Conservation (phyloP, 306 rosid genomes). For the Abrus precatorius region DNA sequence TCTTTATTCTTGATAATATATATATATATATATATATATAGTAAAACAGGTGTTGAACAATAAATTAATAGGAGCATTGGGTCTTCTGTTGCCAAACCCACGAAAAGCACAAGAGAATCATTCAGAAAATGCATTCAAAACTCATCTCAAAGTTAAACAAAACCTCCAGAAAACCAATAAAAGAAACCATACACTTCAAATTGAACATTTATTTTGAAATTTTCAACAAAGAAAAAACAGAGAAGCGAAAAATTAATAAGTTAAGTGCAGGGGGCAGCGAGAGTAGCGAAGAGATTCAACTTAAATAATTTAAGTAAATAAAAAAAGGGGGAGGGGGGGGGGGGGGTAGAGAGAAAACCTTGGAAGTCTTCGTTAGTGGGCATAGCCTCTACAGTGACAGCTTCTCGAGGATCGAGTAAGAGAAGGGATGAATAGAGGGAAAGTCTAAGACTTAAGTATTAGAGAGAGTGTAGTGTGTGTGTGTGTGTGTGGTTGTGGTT, state of each 20-base stretch:
- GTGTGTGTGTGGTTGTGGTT: too few species aligned
- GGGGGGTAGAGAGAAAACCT: slow-evolving; percentile 44
- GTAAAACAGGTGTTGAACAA: neutral
- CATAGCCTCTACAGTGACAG: slow-evolving; percentile 49
- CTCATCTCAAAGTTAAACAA: neutral
- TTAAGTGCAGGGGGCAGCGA: neutral
- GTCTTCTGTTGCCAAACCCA: slow-evolving; percentile 4
- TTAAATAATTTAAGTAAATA: neutral
- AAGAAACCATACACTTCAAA: too few species aligned
- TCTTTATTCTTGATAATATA: neutral
- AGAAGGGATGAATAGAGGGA: neutral
- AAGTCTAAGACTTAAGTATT: neutral
- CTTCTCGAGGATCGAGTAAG: neutral
- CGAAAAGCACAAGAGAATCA: neutral
- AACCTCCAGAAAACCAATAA: too few species aligned
- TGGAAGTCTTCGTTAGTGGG: slow-evolving; percentile 63
- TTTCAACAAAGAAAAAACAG: neutral
- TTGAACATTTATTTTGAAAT: neutral
- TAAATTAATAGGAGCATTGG: neutral
- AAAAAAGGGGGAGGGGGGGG: too few species aligned
- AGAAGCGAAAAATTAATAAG: neutral
- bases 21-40: neutral
- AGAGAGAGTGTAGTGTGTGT: too few species aligned
- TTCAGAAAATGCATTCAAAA: neutral
- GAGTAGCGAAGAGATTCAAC: neutral